These are phyloP conservation scores for Hirschfeldia incana DNA, from an alignment of 345 rosid genomes.

Conservation along the genomic window DNA sequence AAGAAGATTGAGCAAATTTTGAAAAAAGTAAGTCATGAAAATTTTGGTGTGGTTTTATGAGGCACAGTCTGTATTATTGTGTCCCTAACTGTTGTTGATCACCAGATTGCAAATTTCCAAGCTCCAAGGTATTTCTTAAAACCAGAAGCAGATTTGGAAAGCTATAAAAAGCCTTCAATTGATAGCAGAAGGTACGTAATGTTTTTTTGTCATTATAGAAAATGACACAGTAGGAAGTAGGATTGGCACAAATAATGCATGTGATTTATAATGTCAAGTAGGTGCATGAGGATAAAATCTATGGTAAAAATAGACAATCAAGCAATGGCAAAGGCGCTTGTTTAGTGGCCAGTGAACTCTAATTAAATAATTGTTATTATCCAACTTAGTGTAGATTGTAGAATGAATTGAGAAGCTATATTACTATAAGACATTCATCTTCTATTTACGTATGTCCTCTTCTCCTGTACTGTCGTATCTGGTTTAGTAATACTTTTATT, in stretches of 20 bases:
- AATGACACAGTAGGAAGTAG: slow-evolving; percentile 14
- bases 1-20: slow-evolving; percentile 74
- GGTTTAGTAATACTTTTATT: slow-evolving; percentile 10
- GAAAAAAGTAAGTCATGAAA: slow-evolving; percentile 58
- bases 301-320: neutral
- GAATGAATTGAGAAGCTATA: slow-evolving; percentile 21
- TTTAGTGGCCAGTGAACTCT: slow-evolving; percentile 20
- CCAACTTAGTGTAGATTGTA: neutral
- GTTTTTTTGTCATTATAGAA: slow-evolving; percentile 12
- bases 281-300: slow-evolving; percentile 15
- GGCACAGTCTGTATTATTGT: slow-evolving; percentile 28
- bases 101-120: slow-evolving; percentile 82
- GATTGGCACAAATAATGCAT: neutral
- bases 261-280: neutral
- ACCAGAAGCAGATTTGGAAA: slow-evolving; percentile 60
- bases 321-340: neutral
- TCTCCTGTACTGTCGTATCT: slow-evolving; percentile 10
- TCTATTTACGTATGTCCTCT: neutral
- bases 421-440: slow-evolving; percentile 1
- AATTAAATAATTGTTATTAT: slow-evolving; percentile 4
- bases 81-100: slow-evolving; percentile 40
- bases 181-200: slow-evolving; percentile 71
- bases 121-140: slow-evolving; percentile 80
- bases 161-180: slow-evolving; percentile 59
- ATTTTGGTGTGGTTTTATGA: slow-evolving; percentile 33